Conservation (phyloP, 192 early-diverging fungal genomes). For the Umbelopsis sp. region DNA sequence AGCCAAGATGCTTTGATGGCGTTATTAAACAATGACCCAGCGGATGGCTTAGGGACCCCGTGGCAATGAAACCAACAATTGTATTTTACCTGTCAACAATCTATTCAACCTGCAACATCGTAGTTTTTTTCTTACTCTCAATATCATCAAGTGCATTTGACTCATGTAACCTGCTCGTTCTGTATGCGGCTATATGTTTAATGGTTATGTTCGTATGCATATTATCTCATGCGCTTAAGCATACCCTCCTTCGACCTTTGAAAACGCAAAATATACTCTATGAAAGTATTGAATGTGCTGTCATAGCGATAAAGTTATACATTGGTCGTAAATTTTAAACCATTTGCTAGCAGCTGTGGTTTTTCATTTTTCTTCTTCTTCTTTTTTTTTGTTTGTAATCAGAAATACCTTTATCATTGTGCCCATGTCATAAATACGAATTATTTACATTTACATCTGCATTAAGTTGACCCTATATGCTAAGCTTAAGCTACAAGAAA, state of each 20-base stretch:
- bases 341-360: too few relatives aligned
- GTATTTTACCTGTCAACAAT: background rate
- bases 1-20: slow-evolving; percentile 8
- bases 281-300: too few relatives aligned
- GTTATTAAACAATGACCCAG: background rate
- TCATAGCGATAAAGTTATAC: too few relatives aligned
- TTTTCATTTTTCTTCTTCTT: too few relatives aligned
- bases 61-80: too few relatives aligned
- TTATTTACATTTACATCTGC: too few relatives aligned
- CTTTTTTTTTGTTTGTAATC: too few relatives aligned
- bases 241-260: background rate
- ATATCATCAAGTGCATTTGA: background rate
- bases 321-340: too few relatives aligned
- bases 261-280: too few relatives aligned
- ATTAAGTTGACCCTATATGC: too few relatives aligned
- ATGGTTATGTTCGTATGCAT: background rate
- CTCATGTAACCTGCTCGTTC: background rate
- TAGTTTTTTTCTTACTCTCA: background rate
- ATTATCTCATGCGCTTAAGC: background rate
- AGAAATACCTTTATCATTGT: too few relatives aligned
- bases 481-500: slow-evolving; percentile 27
- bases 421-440: too few relatives aligned
- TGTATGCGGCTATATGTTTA: background rate
- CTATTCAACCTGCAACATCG: background rate
- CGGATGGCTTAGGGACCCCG: background rate